Percentiles rank a stretch among this genome's conserved stretches.
phyloP scores from a whole-genome alignment of 2,329 filamentous ascomycete genomes.

The Pseudopithomyces maydicus region DNA sequence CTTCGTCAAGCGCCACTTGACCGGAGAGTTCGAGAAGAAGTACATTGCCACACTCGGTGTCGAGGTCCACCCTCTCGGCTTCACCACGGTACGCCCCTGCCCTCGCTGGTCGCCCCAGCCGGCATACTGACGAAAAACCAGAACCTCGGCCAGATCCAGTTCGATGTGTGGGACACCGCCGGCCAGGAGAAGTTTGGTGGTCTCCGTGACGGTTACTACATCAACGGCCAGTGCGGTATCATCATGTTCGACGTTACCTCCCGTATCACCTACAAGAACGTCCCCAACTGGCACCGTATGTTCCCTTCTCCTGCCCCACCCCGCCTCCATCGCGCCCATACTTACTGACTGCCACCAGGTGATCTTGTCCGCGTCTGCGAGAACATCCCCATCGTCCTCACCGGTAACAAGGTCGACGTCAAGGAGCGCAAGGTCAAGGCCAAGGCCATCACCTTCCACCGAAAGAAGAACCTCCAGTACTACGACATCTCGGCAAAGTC shows the following conservation, averaged over 20 bases:
- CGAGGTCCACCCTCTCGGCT: constrained; percentile 97
- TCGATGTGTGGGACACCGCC: constrained; percentile 99
- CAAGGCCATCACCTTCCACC: constrained; percentile 99
- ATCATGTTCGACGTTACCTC: constrained; percentile 99
- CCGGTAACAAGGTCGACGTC: constrained; percentile 99
- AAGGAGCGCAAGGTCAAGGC: constrained; percentile 99
- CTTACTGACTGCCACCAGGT: constrained; percentile 59
- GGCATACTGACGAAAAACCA: constrained; percentile 42
- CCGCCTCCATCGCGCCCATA: not conserved
- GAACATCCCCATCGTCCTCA: constrained; percentile 98
- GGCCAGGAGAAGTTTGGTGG: constrained; percentile 99
- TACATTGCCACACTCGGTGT: constrained; percentile 99
- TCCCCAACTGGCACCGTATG: constrained; percentile 99
- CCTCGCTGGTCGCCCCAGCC: constrained; percentile 8
- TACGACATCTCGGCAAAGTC: constrained; percentile 99
- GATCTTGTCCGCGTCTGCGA: constrained; percentile 99
- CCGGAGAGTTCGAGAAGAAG: constrained; percentile 99
- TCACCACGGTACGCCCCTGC: constrained; percentile 80
- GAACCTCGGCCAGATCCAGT: constrained; percentile 96
- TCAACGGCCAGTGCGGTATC: constrained; percentile 99
- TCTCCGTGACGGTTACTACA: constrained; percentile 99
- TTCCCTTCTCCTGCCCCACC: constrained; percentile 38
- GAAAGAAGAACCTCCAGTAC: constrained; percentile 99
- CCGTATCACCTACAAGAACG: constrained; percentile 99
- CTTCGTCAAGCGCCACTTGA: constrained; percentile 99